Conservation (phyloP, 148 eudicot genomes). For the Rhododendron ferrugineum region DNA sequence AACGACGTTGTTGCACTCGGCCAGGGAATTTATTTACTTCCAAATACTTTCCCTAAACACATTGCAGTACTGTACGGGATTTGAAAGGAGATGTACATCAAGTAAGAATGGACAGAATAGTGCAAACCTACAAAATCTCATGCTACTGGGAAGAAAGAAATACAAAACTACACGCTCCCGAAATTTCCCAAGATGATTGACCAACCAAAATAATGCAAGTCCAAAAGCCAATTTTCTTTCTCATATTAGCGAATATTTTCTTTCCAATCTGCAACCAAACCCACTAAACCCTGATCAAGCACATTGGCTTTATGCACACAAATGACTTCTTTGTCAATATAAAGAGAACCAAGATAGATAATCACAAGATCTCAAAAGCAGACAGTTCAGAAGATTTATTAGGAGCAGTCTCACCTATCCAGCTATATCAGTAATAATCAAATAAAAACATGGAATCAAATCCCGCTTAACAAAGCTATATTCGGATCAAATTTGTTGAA, state of each 20-base stretch:
- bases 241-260: too few relatives aligned
- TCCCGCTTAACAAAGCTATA: background rate
- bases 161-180: background rate
- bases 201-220: background rate
- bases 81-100: background rate
- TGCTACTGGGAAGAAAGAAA: background rate
- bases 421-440: background rate
- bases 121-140: background rate
- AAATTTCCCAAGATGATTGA: background rate
- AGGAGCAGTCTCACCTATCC: background rate
- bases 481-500: background rate
- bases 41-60: background rate
- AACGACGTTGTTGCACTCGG: background rate
- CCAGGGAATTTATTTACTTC: background rate
- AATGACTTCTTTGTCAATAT: too few relatives aligned
- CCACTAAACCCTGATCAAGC: too few relatives aligned
- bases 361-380: background rate
- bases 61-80: background rate
- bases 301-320: too few relatives aligned
- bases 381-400: background rate
- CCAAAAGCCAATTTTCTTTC: too few relatives aligned
- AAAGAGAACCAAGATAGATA: background rate
- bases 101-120: background rate
- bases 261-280: too few relatives aligned
- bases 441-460: too few relatives aligned